Base-by-base conservation (phyloP, 1,284 basidiomycete species). In the Cryptococcus deneoformans region DNA sequence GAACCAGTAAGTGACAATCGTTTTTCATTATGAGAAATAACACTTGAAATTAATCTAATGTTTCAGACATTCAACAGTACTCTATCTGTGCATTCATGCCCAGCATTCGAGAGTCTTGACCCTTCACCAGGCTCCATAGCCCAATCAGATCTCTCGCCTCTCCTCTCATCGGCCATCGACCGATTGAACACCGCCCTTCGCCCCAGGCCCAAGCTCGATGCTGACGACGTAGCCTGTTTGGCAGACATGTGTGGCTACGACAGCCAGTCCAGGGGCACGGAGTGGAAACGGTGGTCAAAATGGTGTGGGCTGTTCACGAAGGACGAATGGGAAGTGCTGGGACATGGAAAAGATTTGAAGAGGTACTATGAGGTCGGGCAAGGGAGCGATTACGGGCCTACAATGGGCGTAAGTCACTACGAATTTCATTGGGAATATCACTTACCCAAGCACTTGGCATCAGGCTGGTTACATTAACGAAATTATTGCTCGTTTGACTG, bases 211-310 rank as follows among this genome's bases (percentile, higher is more conserved):
- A 81, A 84, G 40, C 75, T 93, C 24, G 80, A 79, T 0, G 69
- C 80, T 40, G 61, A 67, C 2, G 88, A 94, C 65, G 78, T 85
- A 0, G 78, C 82, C 50, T 82, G 80, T 60, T 74, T 93, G 39
- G 85, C 89, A 66, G 81, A 84, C 3, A 79, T 93, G 48, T 93
- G 92, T 71, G 82, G 88, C 0, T 92, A 90, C 70, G 87, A 90
- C 58, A 85, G 84, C 6, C 81, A 76, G 29, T 66, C 63, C 12
- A 53, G 51, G 7, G 83, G 81, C 1, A 52, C 54, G 14, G 79
- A 80, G 6, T 79, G 80, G 62, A 68, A 60, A 11, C 64, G 57
- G 1, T 77, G 82, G 50, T 89, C 87, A 64, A 82, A 81, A 0
- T 92, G 88, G 80, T 94, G 92, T 71, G 70, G 70, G 4, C 61